Percentiles rank a stretch among this genome's conserved stretches.
Evolutionary conservation across 1,139 yeast species (phyloP).

Genomic region (Kazachstania sp.): DNA sequence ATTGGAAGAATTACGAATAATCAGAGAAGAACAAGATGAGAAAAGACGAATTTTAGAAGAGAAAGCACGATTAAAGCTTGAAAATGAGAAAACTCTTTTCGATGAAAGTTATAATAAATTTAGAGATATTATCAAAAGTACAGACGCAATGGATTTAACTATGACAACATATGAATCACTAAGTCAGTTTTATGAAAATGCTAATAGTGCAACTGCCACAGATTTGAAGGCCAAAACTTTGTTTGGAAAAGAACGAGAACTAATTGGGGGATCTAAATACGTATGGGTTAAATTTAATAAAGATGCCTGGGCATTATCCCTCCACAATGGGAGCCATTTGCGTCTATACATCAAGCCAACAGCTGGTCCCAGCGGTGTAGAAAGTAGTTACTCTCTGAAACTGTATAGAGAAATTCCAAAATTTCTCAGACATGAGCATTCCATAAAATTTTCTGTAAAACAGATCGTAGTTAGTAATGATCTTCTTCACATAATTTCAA

Average conservation of each 20-base stretch:
- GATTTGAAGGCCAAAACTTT: conserved; percentile 2
- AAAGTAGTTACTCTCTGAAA: conserved; percentile 13
- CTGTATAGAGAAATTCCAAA: conserved; percentile 23
- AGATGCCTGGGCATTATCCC: conserved; percentile 24
- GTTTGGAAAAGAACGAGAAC: conserved; percentile 13
- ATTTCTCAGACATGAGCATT: conserved; percentile 10
- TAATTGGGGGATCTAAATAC: conserved; percentile 19
- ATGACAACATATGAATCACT: conserved; percentile 28
- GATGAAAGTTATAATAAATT: conserved; percentile 5
- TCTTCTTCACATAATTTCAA: conserved; percentile 16
- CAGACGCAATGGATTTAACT: conserved; percentile 25
- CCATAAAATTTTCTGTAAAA: conserved; percentile 13
- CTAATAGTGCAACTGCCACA: neutral
- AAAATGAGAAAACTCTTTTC: conserved; percentile 1
- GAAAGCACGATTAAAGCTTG: neutral
- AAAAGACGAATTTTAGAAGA: conserved; percentile 1
- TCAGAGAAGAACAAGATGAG: conserved; percentile 29
- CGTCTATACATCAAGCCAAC: conserved; percentile 17
- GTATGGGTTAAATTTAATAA: conserved; percentile 27
- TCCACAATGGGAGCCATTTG: conserved; percentile 18
- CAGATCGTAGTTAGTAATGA: conserved; percentile 17
- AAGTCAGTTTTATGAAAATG: conserved; percentile 20
- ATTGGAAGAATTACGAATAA: conserved; percentile 27
- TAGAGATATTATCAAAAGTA: conserved; percentile 11
- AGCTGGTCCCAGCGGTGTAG: neutral